phyloP scores from a whole-genome alignment of 768 basidiomycete species.

The Mrakia frigida region DNA sequence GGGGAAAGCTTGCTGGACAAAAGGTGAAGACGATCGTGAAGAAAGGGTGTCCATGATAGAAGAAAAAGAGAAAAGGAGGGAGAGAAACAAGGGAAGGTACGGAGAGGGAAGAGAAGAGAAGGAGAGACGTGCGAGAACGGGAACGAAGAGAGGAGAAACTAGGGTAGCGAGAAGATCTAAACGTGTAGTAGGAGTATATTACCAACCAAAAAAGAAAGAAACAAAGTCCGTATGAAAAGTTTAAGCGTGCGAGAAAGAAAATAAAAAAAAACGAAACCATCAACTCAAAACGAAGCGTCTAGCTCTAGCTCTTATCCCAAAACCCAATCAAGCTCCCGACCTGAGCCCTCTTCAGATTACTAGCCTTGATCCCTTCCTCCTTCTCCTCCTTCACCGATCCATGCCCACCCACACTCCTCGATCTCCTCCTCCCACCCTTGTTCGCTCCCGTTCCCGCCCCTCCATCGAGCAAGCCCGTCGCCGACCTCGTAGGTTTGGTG shows the following conservation, averaged over 20 bases:
- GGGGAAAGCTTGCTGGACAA: no score
- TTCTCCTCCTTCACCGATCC: background rate
- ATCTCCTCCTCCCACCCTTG: background rate
- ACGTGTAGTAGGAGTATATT: no score
- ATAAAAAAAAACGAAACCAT: background rate
- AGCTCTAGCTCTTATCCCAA: background rate
- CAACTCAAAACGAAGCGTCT: background rate
- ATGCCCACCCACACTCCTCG: constrained; percentile 11
- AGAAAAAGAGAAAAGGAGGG: no score
- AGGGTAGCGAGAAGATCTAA: no score
- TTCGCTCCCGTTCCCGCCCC: background rate
- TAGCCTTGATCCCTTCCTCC: background rate
- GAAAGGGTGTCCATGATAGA: no score
- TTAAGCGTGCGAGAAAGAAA: no score
- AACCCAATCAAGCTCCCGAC: constrained; percentile 8
- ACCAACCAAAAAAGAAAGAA: no score
- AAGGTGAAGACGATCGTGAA: no score
- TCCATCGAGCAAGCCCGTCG: background rate
- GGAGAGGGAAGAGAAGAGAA: background rate
- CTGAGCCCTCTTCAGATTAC: background rate
- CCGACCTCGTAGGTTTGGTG: background rate
- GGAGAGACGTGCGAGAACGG: background rate
- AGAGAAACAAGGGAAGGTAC: no score
- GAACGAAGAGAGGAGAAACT: background rate
- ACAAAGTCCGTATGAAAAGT: no score